Conservation (phyloP, 306 rosid genomes). For the Trifolium pratense region DNA sequence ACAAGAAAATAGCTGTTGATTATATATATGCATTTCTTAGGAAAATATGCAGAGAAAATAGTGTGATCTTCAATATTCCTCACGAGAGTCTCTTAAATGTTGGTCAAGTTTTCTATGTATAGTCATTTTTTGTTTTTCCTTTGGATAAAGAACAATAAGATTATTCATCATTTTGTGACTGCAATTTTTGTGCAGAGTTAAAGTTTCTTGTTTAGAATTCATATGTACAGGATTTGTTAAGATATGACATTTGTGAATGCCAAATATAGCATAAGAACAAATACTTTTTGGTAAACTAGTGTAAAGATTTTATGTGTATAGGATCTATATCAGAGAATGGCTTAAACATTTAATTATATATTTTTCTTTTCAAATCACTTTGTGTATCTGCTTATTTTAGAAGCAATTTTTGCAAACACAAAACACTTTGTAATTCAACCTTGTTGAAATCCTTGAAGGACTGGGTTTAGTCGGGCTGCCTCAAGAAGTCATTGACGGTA, state of each 20-base stretch:
- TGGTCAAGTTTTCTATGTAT: constrained; percentile 88
- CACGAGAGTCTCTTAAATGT: constrained; percentile 93
- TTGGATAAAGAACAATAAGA: constrained; percentile 5
- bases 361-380: no score
- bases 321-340: no score
- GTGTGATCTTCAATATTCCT: constrained; percentile 93
- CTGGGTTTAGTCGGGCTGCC: no score
- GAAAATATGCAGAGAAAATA: constrained; percentile 89
- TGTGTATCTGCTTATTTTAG: no score
- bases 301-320: no score
- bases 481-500: no score
- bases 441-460: no score
- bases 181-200: constrained; percentile 38
- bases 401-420: no score
- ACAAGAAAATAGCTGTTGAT: constrained; percentile 80
- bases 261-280: not conserved
- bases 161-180: constrained; percentile 38
- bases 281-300: not conserved
- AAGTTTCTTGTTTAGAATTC: not conserved
- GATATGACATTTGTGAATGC: not conserved
- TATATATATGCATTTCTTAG: constrained; percentile 87
- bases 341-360: no score
- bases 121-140: not conserved
- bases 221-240: not conserved
- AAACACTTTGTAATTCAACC: no score